Conservation (phyloP, 2,329 filamentous ascomycete species). For the Pestalotiopsis sp. region DNA sequence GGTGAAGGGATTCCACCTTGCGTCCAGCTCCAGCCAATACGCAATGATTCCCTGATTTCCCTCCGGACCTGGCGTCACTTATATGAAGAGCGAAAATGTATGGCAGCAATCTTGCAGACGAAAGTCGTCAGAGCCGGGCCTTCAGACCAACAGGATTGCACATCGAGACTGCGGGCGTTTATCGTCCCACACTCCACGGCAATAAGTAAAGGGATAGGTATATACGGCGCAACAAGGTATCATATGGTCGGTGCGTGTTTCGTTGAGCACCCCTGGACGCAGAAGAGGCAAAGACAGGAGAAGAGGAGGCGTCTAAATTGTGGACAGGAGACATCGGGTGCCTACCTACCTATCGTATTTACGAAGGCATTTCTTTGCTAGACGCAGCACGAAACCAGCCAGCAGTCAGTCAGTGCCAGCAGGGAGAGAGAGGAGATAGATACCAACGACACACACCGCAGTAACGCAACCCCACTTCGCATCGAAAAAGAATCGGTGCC, state of each 20-base stretch:
- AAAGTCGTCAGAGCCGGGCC: neutral
- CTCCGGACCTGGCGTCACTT: neutral
- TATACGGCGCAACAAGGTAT: neutral
- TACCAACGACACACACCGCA: slow-evolving; percentile 6
- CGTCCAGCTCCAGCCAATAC: neutral
- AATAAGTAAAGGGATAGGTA: neutral
- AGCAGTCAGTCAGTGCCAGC: neutral
- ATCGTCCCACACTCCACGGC: neutral
- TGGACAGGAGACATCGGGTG: neutral
- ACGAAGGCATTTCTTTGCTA: neutral
- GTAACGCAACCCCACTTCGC: slow-evolving; percentile 10
- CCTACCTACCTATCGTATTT: neutral
- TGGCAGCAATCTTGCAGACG: neutral
- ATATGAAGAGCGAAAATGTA: neutral
- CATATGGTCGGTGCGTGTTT: neutral
- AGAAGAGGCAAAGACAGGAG: neutral
- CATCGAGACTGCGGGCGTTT: neutral
- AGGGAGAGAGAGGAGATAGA: neutral
- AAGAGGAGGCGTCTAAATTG: neutral
- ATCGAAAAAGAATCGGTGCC: slow-evolving; percentile 14
- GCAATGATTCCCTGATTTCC: neutral
- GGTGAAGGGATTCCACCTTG: neutral
- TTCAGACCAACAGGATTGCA: neutral
- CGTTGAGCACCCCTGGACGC: neutral
- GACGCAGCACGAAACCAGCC: neutral